Evolutionary conservation across 768 basidiomycete species (phyloP).

Genomic region (Trametes gibbosa): DNA sequence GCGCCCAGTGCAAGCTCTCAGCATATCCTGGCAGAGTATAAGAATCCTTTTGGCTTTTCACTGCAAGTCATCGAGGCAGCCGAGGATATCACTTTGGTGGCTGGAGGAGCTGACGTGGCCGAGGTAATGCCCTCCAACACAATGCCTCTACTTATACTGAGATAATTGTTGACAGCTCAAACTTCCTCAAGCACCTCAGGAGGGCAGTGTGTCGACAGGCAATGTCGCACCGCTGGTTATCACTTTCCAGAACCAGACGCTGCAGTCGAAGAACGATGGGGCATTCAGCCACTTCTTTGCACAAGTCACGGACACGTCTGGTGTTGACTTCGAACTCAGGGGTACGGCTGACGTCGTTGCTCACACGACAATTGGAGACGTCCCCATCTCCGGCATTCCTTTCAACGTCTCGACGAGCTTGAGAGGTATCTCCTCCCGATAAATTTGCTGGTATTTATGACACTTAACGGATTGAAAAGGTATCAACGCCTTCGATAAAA

Average conservation of each 20-base stretch:
- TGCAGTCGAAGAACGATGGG: slow-evolving; percentile 51
- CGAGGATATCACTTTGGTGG: slow-evolving; percentile 51
- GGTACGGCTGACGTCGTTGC: slow-evolving; percentile 59
- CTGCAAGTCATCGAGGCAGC: slow-evolving; percentile 58
- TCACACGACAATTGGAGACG: slow-evolving; percentile 60
- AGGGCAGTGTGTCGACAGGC: slow-evolving; percentile 68
- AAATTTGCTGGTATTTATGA: neutral
- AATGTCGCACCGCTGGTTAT: slow-evolving; percentile 60
- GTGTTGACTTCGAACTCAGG: slow-evolving; percentile 46
- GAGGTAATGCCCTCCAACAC: slow-evolving; percentile 36
- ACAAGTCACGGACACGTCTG: slow-evolving; percentile 49
- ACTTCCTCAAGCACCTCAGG: slow-evolving; percentile 45
- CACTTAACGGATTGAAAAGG: neutral
- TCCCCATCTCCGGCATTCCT: slow-evolving; percentile 61
- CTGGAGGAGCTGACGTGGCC: slow-evolving; percentile 49
- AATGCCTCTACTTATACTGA: neutral
- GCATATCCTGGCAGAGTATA: slow-evolving; percentile 54
- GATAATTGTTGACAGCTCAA: slow-evolving; percentile 38
- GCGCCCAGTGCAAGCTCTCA: slow-evolving; percentile 59
- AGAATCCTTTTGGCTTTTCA: slow-evolving; percentile 77
- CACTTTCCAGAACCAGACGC: slow-evolving; percentile 52
- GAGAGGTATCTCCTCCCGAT: slow-evolving; percentile 36
- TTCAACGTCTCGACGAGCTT: slow-evolving; percentile 59
- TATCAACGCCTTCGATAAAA: slow-evolving; percentile 57
- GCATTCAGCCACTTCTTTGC: slow-evolving; percentile 59